Conservation (phyloP, 2,329 filamentous ascomycete genomes). For the Arthrobotrys iridis region DNA sequence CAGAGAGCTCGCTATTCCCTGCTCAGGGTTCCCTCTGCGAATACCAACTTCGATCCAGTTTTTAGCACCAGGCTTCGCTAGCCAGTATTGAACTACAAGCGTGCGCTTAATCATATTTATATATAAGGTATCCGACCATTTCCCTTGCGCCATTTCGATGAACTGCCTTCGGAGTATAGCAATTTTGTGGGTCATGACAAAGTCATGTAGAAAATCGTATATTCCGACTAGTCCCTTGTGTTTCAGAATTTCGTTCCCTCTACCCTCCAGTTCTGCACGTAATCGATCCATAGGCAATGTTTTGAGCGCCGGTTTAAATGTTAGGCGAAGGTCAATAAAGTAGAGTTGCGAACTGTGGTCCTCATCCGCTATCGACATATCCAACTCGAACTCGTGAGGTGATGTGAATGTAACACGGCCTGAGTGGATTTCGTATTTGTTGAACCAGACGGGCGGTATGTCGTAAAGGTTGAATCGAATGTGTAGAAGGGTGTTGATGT, state of each 20-base stretch:
- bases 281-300: conserved; percentile 71
- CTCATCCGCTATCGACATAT: conserved; percentile 89
- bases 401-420: conserved; percentile 92
- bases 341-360: conserved; percentile 85
- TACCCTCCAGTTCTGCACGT: conserved; percentile 62
- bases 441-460: conserved; percentile 79
- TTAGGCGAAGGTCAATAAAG: conserved; percentile 90
- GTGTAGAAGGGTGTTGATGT: conserved; percentile 83
- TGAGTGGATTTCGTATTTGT: conserved; percentile 78
- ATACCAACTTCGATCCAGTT: conserved; percentile 93
- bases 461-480: conserved; percentile 87
- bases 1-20: conserved; percentile 67
- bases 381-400: conserved; percentile 86
- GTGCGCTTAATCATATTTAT: conserved; percentile 83
- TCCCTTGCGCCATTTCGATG: conserved; percentile 71
- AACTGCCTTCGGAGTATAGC: conserved; percentile 83
- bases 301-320: conserved; percentile 76
- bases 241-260: conserved; percentile 72
- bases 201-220: conserved; percentile 86
- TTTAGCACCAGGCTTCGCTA: conserved; percentile 70
- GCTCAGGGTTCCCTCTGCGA: conserved; percentile 69
- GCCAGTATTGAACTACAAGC: conserved; percentile 92
- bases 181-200: conserved; percentile 90
- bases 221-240: conserved; percentile 79
- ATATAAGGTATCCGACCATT: conserved; percentile 81